Conservation (phyloP, 495 filamentous ascomycete genomes). For the Parmelia sp. region DNA sequence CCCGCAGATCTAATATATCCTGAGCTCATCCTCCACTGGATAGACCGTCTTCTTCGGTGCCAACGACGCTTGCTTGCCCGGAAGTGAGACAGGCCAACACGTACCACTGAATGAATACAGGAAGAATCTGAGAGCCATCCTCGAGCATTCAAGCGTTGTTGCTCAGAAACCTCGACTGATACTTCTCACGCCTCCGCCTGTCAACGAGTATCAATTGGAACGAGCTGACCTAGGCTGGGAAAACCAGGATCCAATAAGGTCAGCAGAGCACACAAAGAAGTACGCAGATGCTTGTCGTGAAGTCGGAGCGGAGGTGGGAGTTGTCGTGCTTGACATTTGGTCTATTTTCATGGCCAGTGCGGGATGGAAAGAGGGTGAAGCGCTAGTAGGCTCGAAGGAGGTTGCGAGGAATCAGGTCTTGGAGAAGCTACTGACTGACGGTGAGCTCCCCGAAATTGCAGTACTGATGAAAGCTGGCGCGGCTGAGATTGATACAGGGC, state of each 20-base stretch:
- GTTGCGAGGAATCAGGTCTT: constrained; percentile 44
- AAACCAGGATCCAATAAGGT: constrained; percentile 47
- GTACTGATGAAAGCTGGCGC: not conserved
- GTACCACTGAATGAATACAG: constrained; percentile 68
- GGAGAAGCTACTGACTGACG: constrained; percentile 51
- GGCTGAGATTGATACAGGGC: constrained; percentile 36
- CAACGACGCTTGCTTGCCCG: constrained; percentile 70
- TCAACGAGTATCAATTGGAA: constrained; percentile 67
- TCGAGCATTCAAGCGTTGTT: constrained; percentile 58
- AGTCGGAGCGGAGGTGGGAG: constrained; percentile 53
- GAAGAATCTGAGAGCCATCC: constrained; percentile 60
- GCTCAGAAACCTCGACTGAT: constrained; percentile 69
- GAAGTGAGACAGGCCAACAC: constrained; percentile 54
- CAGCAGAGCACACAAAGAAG: constrained; percentile 53
- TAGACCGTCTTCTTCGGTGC: constrained; percentile 80
- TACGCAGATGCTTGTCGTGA: constrained; percentile 67
- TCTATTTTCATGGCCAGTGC: constrained; percentile 59
- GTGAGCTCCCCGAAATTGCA: constrained; percentile 34
- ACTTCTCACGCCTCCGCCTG: constrained; percentile 69
- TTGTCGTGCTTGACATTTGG: constrained; percentile 72
- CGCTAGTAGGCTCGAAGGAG: constrained; percentile 48
- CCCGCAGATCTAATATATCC: not conserved
- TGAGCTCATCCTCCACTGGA: not conserved
- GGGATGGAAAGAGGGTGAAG: constrained; percentile 54
- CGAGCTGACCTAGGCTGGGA: constrained; percentile 47